These are phyloP conservation scores for Dendrobium chrysotoxum DNA, from an alignment of 106 monocot genomes.

Conservation along the genomic window DNA sequence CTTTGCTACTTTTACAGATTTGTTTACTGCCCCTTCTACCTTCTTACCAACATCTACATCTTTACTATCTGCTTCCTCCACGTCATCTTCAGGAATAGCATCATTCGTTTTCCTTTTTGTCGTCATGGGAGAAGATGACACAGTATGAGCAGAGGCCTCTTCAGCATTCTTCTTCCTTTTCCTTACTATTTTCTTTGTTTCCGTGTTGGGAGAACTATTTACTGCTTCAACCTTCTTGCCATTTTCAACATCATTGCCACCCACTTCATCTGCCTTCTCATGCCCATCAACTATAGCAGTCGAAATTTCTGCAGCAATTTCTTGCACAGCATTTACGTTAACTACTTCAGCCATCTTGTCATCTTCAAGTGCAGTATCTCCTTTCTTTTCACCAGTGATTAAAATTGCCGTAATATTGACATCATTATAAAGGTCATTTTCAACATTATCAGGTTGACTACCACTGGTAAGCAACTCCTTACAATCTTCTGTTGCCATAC, in stretches of 20 bases:
- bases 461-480: slow-evolving; percentile 1
- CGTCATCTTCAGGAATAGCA: neutral
- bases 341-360: neutral
- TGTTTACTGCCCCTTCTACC: neutral
- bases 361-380: neutral
- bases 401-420: neutral
- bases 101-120: neutral
- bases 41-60: neutral
- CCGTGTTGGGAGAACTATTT: slow-evolving; percentile 1
- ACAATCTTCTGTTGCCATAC: slow-evolving; percentile 3
- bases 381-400: neutral
- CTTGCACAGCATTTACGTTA: neutral
- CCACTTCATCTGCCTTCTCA: slow-evolving; percentile 3
- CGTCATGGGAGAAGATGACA: slow-evolving; percentile 6
- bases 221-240: neutral
- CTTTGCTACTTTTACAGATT: neutral
- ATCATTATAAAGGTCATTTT: neutral
- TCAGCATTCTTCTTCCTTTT: slow-evolving; percentile 12
- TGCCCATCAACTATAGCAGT: neutral
- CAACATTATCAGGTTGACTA: slow-evolving; percentile 3
- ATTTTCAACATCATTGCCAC: slow-evolving; percentile 1
- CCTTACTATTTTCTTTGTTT: slow-evolving; percentile 5
- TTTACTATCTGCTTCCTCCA: neutral
- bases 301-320: slow-evolving; percentile 4
- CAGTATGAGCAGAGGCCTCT: neutral